These are phyloP conservation scores for Naumovozyma baii DNA, from an alignment of 805 yeast species.

Conservation along the genomic window DNA sequence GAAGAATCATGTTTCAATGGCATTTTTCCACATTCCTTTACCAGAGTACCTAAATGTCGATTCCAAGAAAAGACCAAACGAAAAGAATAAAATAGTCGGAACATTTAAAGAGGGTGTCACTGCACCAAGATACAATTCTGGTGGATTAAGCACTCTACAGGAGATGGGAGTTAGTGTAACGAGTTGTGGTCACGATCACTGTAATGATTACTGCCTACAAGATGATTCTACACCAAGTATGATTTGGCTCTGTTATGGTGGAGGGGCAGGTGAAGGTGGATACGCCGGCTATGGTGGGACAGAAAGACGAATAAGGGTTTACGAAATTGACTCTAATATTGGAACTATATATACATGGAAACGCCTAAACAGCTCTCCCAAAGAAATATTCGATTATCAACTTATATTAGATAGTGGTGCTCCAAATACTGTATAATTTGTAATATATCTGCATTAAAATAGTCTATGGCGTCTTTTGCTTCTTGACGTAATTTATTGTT, in stretches of 20 bases:
- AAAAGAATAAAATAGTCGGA: slow-evolving; percentile 44
- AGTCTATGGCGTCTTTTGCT: slow-evolving; percentile 13
- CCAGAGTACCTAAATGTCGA: slow-evolving; percentile 62
- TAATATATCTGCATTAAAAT: slow-evolving; percentile 17
- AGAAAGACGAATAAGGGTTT: slow-evolving; percentile 67
- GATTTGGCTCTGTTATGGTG: slow-evolving; percentile 89
- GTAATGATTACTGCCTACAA: slow-evolving; percentile 78
- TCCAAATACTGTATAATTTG: slow-evolving; percentile 24
- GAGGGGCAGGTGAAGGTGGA: slow-evolving; percentile 91
- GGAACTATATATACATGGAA: slow-evolving; percentile 57
- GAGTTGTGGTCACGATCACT: slow-evolving; percentile 91
- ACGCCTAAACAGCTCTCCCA: slow-evolving; percentile 50
- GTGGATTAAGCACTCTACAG: slow-evolving; percentile 49
- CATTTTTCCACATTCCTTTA: slow-evolving; percentile 89
- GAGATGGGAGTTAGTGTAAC: slow-evolving; percentile 65
- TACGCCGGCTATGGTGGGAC: slow-evolving; percentile 90
- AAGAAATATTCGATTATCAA: slow-evolving; percentile 41
- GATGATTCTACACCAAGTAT: slow-evolving; percentile 35
- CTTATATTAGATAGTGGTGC: slow-evolving; percentile 34
- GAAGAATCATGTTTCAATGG: slow-evolving; percentile 55
- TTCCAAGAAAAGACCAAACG: slow-evolving; percentile 23
- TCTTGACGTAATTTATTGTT: slow-evolving; percentile 8
- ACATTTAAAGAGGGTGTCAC: slow-evolving; percentile 60
- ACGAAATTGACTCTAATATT: slow-evolving; percentile 46
- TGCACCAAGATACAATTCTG: slow-evolving; percentile 64